Evolutionary conservation across 768 basidiomycete genomes (phyloP), one percentile per base, ranked within the genome.

Genomic region (Mycena maculata): DNA sequence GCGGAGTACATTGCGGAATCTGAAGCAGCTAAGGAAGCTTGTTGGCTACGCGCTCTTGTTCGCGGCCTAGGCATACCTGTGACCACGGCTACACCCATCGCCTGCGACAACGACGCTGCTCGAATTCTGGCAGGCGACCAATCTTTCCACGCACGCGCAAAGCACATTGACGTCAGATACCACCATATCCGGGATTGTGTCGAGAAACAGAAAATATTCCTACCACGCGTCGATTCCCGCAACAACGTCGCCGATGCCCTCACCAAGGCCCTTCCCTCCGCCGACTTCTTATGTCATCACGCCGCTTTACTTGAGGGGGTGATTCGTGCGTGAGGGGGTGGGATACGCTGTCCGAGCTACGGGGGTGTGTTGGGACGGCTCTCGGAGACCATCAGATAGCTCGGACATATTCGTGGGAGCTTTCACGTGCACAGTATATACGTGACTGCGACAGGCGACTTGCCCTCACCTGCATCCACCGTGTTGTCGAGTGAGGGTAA

Each of bases 181-280:
- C 79, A 82, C 45, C 75, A 73, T 63, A 75, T 81, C 25, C 73
- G 73, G 1, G 73, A 80, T 28, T 65, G 72, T 27, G 69, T 76
- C 30, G 55, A 65, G 6, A 65, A 71, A n/a, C 65, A 68, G 15
- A 63, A 69, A 4, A 63, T 82, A 36, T 4, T 18, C 0, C 57
- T 79, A 13, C 27, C 53, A 12, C 74, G 77, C 44, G 67, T 75
- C 33, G 64, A 76, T 2, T 75, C 77, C 0, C 42, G 44, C 5
- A 64, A 77, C 41, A 79, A 78, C 57, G 28, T 69, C 6, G 80
- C 81, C 6, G 80, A 83, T 65, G 60, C 76, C 5, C 72, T 83
- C 56, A 82, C 79, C 2, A 83, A 83, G 66, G 57, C 72, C 0
- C 69, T 77, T 25, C 28, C 60, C 13, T 2, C 36, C 22, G 36